These are phyloP conservation scores for Russula emetica DNA, from an alignment of 768 basidiomycete genomes.

Conservation along the genomic window DNA sequence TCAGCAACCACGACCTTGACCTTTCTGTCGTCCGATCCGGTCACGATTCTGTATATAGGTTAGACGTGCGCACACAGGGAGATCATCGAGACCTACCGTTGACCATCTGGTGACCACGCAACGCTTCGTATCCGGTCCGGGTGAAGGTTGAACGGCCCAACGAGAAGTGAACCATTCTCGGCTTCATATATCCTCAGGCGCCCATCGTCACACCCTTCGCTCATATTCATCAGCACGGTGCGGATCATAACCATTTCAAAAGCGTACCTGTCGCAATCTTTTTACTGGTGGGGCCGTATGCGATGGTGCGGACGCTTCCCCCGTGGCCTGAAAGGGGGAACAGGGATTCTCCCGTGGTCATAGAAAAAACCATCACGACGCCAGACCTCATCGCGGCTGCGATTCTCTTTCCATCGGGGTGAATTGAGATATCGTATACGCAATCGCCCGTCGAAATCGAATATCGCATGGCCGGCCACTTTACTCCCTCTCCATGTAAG, in stretches of 20 bases:
- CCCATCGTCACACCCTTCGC: constrained; percentile 24
- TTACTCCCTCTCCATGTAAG: neutral
- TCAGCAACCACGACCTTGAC: constrained; percentile 16
- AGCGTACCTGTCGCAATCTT: constrained; percentile 21
- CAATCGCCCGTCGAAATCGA: constrained; percentile 13
- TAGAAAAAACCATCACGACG: constrained; percentile 1
- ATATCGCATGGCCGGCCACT: constrained; percentile 28
- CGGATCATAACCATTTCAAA: neutral
- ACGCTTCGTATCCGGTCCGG: constrained; percentile 28
- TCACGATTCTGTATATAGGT: constrained; percentile 12
- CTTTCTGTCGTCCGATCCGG: constrained; percentile 18
- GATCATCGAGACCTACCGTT: neutral
- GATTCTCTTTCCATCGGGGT: constrained; percentile 28
- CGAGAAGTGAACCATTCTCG: constrained; percentile 27
- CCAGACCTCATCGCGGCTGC: neutral
- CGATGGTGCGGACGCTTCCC: constrained; percentile 1
- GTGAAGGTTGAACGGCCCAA: constrained; percentile 27
- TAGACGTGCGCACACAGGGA: no score
- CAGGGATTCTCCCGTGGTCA: constrained; percentile 7
- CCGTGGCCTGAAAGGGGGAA: constrained; percentile 10
- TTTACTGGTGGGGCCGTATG: constrained; percentile 16
- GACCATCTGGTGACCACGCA: constrained; percentile 32
- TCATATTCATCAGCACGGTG: neutral
- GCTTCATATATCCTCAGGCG: constrained; percentile 30
- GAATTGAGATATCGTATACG: constrained; percentile 26